Evolutionary conservation across 2,329 filamentous ascomycete genomes (phyloP), one percentile per base, ranked within the genome.

Genomic region (Diplodia mutila): DNA sequence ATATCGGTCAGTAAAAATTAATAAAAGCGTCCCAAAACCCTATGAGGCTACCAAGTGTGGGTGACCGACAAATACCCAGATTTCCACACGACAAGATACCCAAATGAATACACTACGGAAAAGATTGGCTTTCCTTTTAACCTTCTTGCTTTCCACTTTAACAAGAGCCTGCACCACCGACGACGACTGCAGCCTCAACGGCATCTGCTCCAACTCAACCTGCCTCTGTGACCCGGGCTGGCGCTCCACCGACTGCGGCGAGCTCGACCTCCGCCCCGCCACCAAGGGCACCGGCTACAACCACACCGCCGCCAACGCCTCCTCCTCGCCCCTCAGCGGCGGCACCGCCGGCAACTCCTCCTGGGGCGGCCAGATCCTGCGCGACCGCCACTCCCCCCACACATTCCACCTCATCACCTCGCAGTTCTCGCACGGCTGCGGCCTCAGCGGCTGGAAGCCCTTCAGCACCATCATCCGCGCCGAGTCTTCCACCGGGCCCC

Each of bases 281-380:
- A 77, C 74, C 4, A 72, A 77, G 42, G 72, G 75, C 52, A 78
- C 77, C 0, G 83, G 83, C 0, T 85, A 85, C 70, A 85, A 85
- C 69, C 74, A 81, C 66, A 84, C 83, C 14, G 69, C 68, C 51
- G 68, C 61, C 52, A 71, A 66, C 16, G 7, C 39, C 8, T 52
- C 66, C 6, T 69, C 72, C 0, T 64, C 46, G 16, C 68, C 72
- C 65, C 70, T 69, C 63, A 70, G 65, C 29, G 67, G 52, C 14
- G 54, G 54, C 23, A 67, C 67, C 18, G 73, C 71, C 1, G 76
- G 79, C 18, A 82, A 80, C 57, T 83, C 83, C 0, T 84, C 82
- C 0, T 85, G 83, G 84, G 81, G 83, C 16, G 81, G 80, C 0
- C 78, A 78, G 14, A 82, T 85, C 39, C 64, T 85, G 0, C 81